Percentiles rank a stretch among this genome's conserved stretches.
phyloP scores from a whole-genome alignment of 805 yeast genomes.

The Metschnikowia kofuensis region DNA sequence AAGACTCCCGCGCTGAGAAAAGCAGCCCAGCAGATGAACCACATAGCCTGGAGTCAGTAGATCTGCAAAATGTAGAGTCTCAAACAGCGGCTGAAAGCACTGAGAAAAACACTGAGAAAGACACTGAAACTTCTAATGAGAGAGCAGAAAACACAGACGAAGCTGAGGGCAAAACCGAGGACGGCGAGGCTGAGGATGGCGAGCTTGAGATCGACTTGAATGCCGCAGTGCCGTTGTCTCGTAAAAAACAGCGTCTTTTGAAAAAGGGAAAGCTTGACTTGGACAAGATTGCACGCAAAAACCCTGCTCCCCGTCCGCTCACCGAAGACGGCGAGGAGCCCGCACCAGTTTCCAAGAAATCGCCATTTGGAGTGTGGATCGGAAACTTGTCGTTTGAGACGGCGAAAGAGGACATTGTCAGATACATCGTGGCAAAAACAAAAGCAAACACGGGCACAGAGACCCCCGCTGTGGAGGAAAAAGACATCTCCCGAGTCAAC shows the following conservation, averaged over 20 bases:
- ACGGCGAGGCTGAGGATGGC: neutral
- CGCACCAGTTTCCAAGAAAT: slow-evolving; percentile 34
- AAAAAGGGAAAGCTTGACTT: slow-evolving; percentile 77
- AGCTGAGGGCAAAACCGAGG: neutral
- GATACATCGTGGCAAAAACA: slow-evolving; percentile 64
- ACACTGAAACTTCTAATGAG: neutral
- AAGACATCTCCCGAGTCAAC: slow-evolving; percentile 71
- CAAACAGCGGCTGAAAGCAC: neutral
- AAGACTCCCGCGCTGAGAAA: slow-evolving; percentile 7
- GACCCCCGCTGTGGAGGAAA: slow-evolving; percentile 39
- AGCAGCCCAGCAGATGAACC: neutral
- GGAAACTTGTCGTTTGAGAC: slow-evolving; percentile 91
- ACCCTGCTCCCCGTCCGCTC: slow-evolving; percentile 40
- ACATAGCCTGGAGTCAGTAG: neutral
- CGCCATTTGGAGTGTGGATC: slow-evolving; percentile 83
- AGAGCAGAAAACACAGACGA: neutral
- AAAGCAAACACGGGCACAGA: slow-evolving; percentile 29
- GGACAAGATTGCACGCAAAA: slow-evolving; percentile 47
- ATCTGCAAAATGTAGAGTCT: neutral
- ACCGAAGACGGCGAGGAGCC: slow-evolving; percentile 27
- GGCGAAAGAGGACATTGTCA: slow-evolving; percentile 64
- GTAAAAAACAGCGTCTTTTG: slow-evolving; percentile 81
- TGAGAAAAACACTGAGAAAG: neutral
- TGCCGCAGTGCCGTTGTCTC: slow-evolving; percentile 65
- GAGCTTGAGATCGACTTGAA: slow-evolving; percentile 68